Evolutionary conservation across 768 basidiomycete genomes (phyloP).

Genomic region (Podaxis sp.): DNA sequence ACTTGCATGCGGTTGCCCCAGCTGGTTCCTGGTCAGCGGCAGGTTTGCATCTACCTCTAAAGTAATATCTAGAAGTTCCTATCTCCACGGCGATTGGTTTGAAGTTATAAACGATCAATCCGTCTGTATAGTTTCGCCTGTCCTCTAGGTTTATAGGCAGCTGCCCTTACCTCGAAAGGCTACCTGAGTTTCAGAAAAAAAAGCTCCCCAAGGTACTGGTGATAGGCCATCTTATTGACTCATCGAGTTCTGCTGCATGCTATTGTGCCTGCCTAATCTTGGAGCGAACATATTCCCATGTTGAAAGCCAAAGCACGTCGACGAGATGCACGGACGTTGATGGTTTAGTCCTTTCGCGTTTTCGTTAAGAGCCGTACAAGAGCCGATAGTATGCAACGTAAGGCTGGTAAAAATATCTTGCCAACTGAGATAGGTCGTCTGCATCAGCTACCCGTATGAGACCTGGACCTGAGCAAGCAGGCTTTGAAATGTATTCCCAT

Average conservation of each 20-base stretch:
- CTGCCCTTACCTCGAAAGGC: too few species aligned
- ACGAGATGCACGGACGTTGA: constrained; percentile 1
- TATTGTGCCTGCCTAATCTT: background rate
- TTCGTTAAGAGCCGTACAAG: constrained; percentile 4
- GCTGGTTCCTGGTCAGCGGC: background rate
- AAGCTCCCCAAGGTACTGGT: too few species aligned
- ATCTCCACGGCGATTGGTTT: constrained; percentile 6
- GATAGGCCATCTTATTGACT: too few species aligned
- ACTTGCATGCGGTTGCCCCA: background rate
- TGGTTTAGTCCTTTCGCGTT: background rate
- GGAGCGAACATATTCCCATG: background rate
- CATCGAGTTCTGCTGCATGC: too few species aligned
- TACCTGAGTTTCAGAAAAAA: too few species aligned
- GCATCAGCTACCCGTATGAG: background rate
- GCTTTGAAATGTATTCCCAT: background rate
- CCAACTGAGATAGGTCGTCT: background rate
- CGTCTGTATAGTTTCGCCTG: too few species aligned
- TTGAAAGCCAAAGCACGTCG: background rate
- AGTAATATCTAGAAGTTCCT: background rate
- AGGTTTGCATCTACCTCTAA: background rate
- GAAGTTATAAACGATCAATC: background rate
- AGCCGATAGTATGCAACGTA: constrained; percentile 5
- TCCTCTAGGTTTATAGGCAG: too few species aligned
- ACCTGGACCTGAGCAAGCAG: background rate
- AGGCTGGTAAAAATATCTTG: background rate